phyloP scores from a whole-genome alignment of 1,284 basidiomycete species.

The Erythrobasidium hasegawianum region DNA sequence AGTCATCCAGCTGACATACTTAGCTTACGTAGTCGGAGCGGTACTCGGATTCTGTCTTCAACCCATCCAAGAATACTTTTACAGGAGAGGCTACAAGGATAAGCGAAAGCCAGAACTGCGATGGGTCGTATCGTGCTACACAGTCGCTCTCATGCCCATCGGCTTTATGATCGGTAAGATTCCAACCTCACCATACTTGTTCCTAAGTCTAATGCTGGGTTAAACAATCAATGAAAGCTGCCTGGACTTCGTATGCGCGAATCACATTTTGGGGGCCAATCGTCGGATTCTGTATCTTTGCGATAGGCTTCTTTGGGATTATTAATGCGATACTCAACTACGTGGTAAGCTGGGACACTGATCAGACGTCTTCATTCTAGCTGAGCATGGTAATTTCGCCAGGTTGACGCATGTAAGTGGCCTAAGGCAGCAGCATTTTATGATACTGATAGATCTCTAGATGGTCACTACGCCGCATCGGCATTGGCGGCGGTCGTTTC shows the following conservation, averaged over 20 bases:
- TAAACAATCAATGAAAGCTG: too few species aligned
- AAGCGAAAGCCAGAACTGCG: background rate
- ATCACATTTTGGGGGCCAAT: background rate
- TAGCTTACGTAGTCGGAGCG: background rate
- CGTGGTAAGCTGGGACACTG: background rate
- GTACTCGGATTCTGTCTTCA: background rate
- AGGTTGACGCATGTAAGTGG: slow-evolving; percentile 1
- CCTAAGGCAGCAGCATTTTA: too few species aligned
- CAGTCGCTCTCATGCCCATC: background rate
- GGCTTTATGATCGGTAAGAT: background rate
- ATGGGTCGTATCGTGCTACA: background rate
- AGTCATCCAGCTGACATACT: background rate
- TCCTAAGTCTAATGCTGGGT: too few species aligned
- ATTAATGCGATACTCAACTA: background rate
- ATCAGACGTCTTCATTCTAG: background rate
- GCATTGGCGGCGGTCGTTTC: background rate
- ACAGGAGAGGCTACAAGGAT: background rate
- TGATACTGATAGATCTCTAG: too few species aligned
- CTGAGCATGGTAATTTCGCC: background rate
- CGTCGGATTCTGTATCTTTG: background rate
- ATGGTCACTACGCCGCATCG: background rate
- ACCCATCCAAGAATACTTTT: background rate
- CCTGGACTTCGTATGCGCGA: background rate
- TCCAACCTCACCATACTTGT: too few species aligned
- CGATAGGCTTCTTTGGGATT: background rate